Conservation (phyloP, 495 filamentous ascomycete genomes). For the Aspergillus leporis region DNA sequence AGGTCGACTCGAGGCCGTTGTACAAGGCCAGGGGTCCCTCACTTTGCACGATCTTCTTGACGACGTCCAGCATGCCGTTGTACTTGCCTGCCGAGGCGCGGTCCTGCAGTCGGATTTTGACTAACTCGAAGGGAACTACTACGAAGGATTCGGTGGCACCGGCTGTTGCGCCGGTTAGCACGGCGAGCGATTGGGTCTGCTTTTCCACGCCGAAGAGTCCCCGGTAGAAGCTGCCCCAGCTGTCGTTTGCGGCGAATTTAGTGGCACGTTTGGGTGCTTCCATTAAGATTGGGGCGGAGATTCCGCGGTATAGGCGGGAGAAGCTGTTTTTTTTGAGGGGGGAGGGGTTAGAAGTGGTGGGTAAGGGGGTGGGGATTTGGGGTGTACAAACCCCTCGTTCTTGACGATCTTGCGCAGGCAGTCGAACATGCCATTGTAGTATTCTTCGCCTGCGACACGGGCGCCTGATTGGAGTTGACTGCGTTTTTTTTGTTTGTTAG, state of each 20-base stretch:
- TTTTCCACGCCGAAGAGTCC: constrained; percentile 76
- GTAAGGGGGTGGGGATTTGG: neutral
- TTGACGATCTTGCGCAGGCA: constrained; percentile 95
- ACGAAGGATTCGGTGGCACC: constrained; percentile 96
- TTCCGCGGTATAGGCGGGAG: constrained; percentile 91
- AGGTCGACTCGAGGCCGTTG: constrained; percentile 91
- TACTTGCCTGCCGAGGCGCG: constrained; percentile 93
- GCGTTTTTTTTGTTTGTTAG: constrained; percentile 15
- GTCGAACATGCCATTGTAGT: constrained; percentile 95
- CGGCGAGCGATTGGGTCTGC: constrained; percentile 86
- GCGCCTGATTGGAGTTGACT: constrained; percentile 85
- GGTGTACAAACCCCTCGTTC: constrained; percentile 76
- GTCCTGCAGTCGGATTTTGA: constrained; percentile 97
- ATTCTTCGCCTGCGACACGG: constrained; percentile 63
- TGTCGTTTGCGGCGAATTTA: constrained; percentile 98
- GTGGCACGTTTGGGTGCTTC: constrained; percentile 97
- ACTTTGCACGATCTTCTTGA: constrained; percentile 76
- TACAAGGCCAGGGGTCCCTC: constrained; percentile 91
- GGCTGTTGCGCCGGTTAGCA: constrained; percentile 90
- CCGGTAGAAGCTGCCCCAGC: constrained; percentile 92
- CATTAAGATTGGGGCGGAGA: constrained; percentile 95
- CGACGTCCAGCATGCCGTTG: constrained; percentile 87
- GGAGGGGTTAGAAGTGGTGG: neutral
- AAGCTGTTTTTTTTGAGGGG: constrained; percentile 49
- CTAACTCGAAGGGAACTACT: constrained; percentile 89